phyloP scores from a whole-genome alignment of 2,329 filamentous ascomycete genomes.

The Amylocarpus encephaloides region DNA sequence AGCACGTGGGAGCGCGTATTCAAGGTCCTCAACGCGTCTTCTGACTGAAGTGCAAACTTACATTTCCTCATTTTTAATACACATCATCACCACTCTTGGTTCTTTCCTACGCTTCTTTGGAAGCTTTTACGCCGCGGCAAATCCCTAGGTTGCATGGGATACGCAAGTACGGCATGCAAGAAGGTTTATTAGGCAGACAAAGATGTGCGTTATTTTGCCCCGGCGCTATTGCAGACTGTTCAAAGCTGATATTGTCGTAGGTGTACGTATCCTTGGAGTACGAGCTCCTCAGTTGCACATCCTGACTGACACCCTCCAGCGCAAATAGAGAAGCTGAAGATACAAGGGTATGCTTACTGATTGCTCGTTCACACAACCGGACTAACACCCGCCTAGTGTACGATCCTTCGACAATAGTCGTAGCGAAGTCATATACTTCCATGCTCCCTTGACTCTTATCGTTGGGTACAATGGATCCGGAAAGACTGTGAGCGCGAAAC shows the following conservation, averaged over 20 bases:
- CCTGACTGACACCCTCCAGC: slow-evolving; percentile 43
- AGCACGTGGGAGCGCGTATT: not conserved
- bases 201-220: slow-evolving; percentile 6
- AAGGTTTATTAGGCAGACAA: slow-evolving; percentile 2
- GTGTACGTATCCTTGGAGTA: too few relatives aligned
- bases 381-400: slow-evolving; percentile 39
- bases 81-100: not conserved
- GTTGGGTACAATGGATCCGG: slow-evolving; percentile 97
- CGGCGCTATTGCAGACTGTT: too few relatives aligned
- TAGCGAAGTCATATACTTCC: slow-evolving; percentile 77
- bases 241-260: too few relatives aligned
- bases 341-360: slow-evolving; percentile 53
- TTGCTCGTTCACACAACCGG: not conserved
- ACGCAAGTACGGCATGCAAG: not conserved
- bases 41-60: not conserved
- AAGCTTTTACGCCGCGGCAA: not conserved
- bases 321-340: slow-evolving; percentile 83
- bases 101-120: not conserved
- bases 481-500: slow-evolving; percentile 58
- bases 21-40: not conserved
- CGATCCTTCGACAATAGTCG: slow-evolving; percentile 78
- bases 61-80: not conserved
- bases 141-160: not conserved
- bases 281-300: not conserved
- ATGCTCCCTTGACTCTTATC: slow-evolving; percentile 87